Evolutionary conservation across 2,329 filamentous ascomycete species (phyloP), one percentile per base, ranked within the genome.

Genomic region (Torrubiellomyces zombiae): DNA sequence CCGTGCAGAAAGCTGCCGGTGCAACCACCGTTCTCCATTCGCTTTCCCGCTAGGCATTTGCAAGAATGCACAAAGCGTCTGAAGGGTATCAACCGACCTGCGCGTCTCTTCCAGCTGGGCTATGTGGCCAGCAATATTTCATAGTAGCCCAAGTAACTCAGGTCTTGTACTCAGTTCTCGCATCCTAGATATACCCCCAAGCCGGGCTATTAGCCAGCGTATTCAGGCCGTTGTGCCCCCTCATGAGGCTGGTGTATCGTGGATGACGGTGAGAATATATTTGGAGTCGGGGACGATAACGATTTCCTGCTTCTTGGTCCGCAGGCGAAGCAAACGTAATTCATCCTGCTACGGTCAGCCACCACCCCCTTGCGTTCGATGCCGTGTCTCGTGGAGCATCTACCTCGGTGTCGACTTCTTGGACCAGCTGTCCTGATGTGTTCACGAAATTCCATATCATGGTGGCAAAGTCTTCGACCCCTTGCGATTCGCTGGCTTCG

Each of bases 271-370:
- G 18, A 86, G 61, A 23, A 89, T 58, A 49, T 79, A 91, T 42
- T 80, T 83, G 20, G 66, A 43, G 47, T 86, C 80, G 47, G 78
- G 79, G 12, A 86, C 75, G 41, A 89, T 80, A 30, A 89, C 75
- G 33, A 89, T 55, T 48, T 91, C 81, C 38, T 83, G 77, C 48
- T 79, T 83, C 56, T 74, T 82, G n/a, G 79, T 86, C 35, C 81
- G 66, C 35, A 91, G 45, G 33, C 79, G 63, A 25, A 89, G 50
- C 23, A 89, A 56, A 51, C 75, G 82, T 33, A 85, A 51, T 44
- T 85, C 79, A 40, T 89, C 80, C 63, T 76, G 34, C 25, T 17
- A 10, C 2, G n/a, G 28, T 49, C 25, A 49, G 44, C 24, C 29
- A 12, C 6, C 2, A 7, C 7, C 9, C 13, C 20, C 11, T 13